Base-by-base conservation (phyloP, 2,329 filamentous ascomycete genomes). In the Fusarium pseudograminearum region DNA sequence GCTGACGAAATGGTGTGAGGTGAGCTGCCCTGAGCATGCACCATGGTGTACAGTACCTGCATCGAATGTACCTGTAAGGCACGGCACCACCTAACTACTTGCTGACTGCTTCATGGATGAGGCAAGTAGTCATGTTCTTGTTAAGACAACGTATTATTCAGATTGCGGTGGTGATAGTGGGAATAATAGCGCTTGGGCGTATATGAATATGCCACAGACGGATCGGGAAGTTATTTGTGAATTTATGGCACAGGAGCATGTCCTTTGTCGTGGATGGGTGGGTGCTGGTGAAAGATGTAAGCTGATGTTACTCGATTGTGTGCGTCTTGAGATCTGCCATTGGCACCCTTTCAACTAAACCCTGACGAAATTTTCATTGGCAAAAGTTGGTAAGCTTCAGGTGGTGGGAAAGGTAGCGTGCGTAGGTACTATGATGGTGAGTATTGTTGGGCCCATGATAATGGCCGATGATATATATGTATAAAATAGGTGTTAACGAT, bases 241-340 rank as follows among this genome's bases (percentile, higher is more conserved):
- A 41, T 51, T 26, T 34, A 16, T 52, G 30, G 34, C 34, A 38
- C n/a, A 48, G 31, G 57, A 70, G 30, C 24, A 70, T 67, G 53
- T 41, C 18, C 40, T 48, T 60, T 67, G 55, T 38, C 5, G 36
- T 38, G 36, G 36, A 11, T 38, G 18, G 36, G 11, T 38, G 36
- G 44, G 40, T 26, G 54, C 28, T 10, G 41, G 41, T 26, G 41
- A 10, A 28, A 26, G 40, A 56, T 54, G 53, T 56, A 46, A 62
- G 50, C 61, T 46, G 40, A 45, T 28, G 51, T 22, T 41, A 20
- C 38, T 61, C 28, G 52, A 70, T 68, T 45, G 45, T 40, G 45
- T 57, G 55, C 40, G 44, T 52, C 20, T 47, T 55, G 44, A 60
- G 62, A 59, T 67, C 67, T 67, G 50, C 38, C 26, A 67, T 42